Base-by-base conservation (phyloP, 2,329 filamentous ascomycete species). In the Cladophialophora immunda region DNA sequence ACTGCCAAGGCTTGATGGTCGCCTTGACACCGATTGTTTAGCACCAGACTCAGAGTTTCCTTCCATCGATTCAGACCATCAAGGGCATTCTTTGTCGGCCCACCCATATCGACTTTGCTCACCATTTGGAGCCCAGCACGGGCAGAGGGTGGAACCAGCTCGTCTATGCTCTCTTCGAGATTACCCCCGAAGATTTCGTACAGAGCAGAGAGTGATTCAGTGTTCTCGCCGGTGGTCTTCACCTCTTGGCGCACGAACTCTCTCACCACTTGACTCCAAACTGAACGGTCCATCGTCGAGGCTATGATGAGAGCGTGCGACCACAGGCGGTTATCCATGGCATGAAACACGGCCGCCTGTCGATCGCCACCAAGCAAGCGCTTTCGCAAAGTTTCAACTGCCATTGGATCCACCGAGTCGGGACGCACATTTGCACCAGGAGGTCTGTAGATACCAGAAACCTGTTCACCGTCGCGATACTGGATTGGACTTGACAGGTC, bases 191-290 rank as follows among this genome's bases (percentile, higher is more conserved):
- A 90, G 0, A 98, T 89, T 75, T 97, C 93, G 78, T 99, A 99
- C 3, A 99, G 81, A 0, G 94, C 93, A 32, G 94, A 94, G 54
- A 99, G 84, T 1, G 94, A 92, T 78, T 97, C 92, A 61, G 93
- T 93, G 73, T 91, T 92, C 62, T 90, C 88, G 1, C 92, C 89
- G 3, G 90, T 83, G 60, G 90, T 90, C 76, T 95, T 96, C 63
- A 99, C 92, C 77, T 99, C 95, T 74, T 96, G 94, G 72, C 93
- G 90, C 19, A 99, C 91, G 75, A 99, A 99, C 75, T 99, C 95
- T 74, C 97, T 93, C 0, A 93, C 89, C 29, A 99, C 94, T 76
- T 96, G 92, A 77, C 93, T 96, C 86, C 96, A 98, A 2, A 96
- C 83, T 4, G 85, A 82, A 53, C 83, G 84, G 25, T 92, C 91